Evolutionary conservation across 225 moss, liverwort and hornwort genomes (phyloP), one percentile per base, ranked within the genome.

Genomic region (Pseudoscleropodium purum): DNA sequence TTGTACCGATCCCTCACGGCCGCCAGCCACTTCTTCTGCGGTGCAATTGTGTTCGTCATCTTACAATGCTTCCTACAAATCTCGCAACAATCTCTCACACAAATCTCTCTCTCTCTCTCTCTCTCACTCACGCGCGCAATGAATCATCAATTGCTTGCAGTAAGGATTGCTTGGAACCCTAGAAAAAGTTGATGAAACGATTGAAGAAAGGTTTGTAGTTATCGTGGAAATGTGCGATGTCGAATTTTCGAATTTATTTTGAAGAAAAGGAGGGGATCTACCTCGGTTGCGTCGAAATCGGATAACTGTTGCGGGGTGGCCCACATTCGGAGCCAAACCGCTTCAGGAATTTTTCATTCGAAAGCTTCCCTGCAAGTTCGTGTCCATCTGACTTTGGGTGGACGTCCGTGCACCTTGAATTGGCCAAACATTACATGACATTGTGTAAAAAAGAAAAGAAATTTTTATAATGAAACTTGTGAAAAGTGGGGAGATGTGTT

Each of bases 1-100:
- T 91, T 93, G 89, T 92, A 93, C 79, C 93, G 88, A 73, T 91
- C 92, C 82, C 93, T 86, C 81, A 27, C 4, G 26, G 47, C 72
- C 43, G 36, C 39, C 4, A 27, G 54, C 33, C 49, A 39, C 4
- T 82, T 79, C 67, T 87, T 83, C 91, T 77, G 85, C 29, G 73
- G 56, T 69, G 36, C 90, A 23, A 85, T 54, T 36, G 65, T 45
- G 86, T 47, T 82, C 59, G 84, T 45, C 93, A 93, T 92, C 56
- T 57, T 11, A 7, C 51, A 57, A 25, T 23, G 21, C 14, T 61
- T 47, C 47, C 47, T 47, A 27, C 25, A 37, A 3, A 12, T 75
- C 70, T 29, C 52, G n/a, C 84, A 29, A 5, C 52, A 84, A 69
- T 84, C 70, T 69, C 84, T 61, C 20, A 11, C 33, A 59, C 57